Percentiles rank a stretch among this genome's conserved stretches.
These are phyloP conservation scores for Lentinula raphanica DNA, from an alignment of 768 basidiomycete species.

Conservation along the genomic window DNA sequence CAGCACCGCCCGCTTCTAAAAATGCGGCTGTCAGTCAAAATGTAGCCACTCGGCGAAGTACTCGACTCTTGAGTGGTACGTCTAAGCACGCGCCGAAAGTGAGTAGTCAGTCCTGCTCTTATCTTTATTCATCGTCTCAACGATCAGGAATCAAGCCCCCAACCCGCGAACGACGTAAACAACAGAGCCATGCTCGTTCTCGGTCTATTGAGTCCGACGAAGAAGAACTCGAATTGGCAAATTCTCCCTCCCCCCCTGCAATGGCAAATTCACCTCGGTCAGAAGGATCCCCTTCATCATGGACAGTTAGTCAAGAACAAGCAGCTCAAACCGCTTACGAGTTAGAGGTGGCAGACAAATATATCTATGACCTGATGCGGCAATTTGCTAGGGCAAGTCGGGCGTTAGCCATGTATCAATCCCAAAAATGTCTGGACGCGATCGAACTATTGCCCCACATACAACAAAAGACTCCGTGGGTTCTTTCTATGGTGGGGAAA, in stretches of 20 bases:
- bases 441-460: slow-evolving; percentile 69
- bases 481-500: slow-evolving; percentile 77
- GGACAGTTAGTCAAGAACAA: slow-evolving; percentile 65
- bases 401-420: slow-evolving; percentile 72
- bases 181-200: slow-evolving; percentile 47
- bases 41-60: slow-evolving; percentile 62
- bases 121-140: neutral
- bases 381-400: slow-evolving; percentile 78
- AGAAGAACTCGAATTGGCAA: slow-evolving; percentile 63
- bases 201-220: slow-evolving; percentile 66
- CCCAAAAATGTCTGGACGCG: slow-evolving; percentile 66
- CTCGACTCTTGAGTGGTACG: slow-evolving; percentile 53
- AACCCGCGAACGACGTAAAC: slow-evolving; percentile 57
- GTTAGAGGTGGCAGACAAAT: slow-evolving; percentile 71
- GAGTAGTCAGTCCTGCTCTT: neutral
- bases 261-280: slow-evolving; percentile 56
- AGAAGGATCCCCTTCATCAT: slow-evolving; percentile 57
- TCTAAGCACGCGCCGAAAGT: slow-evolving; percentile 61
- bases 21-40: slow-evolving; percentile 37
- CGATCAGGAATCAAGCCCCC: slow-evolving; percentile 15
- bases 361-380: slow-evolving; percentile 76
- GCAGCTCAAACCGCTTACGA: slow-evolving; percentile 69
- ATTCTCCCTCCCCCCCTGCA: slow-evolving; percentile 59
- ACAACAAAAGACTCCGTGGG: slow-evolving; percentile 72
- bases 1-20: slow-evolving; percentile 45